Base-by-base conservation (phyloP, 2,329 filamentous ascomycete genomes). In the Cladorrhinum sp. region DNA sequence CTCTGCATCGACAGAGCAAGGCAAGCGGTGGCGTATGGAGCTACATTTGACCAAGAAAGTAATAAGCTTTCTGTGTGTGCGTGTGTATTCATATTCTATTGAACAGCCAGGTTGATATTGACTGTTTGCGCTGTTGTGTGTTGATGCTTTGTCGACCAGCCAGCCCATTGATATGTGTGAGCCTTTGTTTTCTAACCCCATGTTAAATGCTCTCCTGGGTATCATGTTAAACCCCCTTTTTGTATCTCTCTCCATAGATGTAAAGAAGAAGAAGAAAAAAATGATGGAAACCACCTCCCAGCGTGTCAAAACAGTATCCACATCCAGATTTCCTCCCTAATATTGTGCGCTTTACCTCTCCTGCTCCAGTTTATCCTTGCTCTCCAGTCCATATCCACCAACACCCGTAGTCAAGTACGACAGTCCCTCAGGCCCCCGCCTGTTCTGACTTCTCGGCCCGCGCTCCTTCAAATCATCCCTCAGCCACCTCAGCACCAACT, bases 401-500 rank as follows among this genome's bases (percentile, higher is more conserved):
- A 84, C 76, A 26, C 77, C 78, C 59, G 78, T 79, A 14, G 78
- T 77, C 1, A 74, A 76, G 62, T 86, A 91, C 7, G 86, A 86
- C 79, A 84, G 83, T 2, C 88, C 88, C 75, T 91, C 86, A 2
- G 81, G 79, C 0, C 76, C 81, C 61, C 80, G 75, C 60, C 77
- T 77, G 46, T 79, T 77, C 66, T 85, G 75, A 66, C 79, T 90
- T 53, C 94, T 80, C 2, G 93, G 93, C 0, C 94, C 94, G 66
- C 94, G 81, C 66, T 90, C 87, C 67, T 82, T 79, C 64, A 97
- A 75, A 76, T 98, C 94, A 63, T 90, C 84, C 72, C 86, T 86
- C 73, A 99, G 79, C 95, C 95, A 99, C 58, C 82, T 82, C 67
- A 99, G 78, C 28, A 98, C 95, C 65, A 99, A 76, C 77, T 96